phyloP scores from a whole-genome alignment of 108 stramenopile genomes.

The Pseudonitzschia delicatissima region DNA sequence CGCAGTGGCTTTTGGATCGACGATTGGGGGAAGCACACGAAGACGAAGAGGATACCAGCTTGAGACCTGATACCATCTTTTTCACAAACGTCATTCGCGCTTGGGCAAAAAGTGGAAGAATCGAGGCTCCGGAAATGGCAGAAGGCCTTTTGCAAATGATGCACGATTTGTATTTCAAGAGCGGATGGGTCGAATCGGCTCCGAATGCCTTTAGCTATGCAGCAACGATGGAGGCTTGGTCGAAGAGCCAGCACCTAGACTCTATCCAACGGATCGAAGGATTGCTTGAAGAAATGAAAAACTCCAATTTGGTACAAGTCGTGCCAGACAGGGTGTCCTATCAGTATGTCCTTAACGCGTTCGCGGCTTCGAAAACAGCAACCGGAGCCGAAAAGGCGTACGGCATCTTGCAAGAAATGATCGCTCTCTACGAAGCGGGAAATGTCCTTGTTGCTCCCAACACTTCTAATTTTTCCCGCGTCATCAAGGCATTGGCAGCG shows the following conservation, averaged over 20 bases:
- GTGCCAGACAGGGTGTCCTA: slow-evolving; percentile 35
- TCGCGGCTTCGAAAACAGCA: slow-evolving; percentile 21
- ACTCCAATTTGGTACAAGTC: slow-evolving; percentile 14
- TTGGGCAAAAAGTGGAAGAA: slow-evolving; percentile 58
- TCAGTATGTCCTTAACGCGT: slow-evolving; percentile 35
- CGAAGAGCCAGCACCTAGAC: slow-evolving; percentile 20
- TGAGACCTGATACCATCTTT: slow-evolving; percentile 50
- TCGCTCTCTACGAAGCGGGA: slow-evolving; percentile 24
- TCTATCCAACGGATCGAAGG: slow-evolving; percentile 13
- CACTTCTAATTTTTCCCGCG: slow-evolving; percentile 24
- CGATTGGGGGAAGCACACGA: slow-evolving; percentile 20
- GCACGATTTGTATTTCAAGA: slow-evolving; percentile 37
- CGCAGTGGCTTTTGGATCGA: slow-evolving; percentile 37
- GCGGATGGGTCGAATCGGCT: slow-evolving; percentile 18
- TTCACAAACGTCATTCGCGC: slow-evolving; percentile 61
- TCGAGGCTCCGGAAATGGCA: slow-evolving; percentile 52
- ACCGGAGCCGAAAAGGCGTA: slow-evolving; percentile 25
- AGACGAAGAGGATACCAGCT: slow-evolving; percentile 11
- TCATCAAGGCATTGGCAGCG: slow-evolving; percentile 25
- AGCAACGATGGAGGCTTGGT: slow-evolving; percentile 35
- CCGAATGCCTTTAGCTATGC: slow-evolving; percentile 33
- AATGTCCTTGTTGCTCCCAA: slow-evolving; percentile 25
- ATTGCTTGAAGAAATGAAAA: slow-evolving; percentile 32
- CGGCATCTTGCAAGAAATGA: slow-evolving; percentile 29
- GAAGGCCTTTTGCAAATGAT: slow-evolving; percentile 46